Percentiles rank a stretch among this genome's conserved stretches.
These are phyloP conservation scores for Rhizopogon rudus DNA, from an alignment of 768 basidiomycete species.

Conservation along the genomic window DNA sequence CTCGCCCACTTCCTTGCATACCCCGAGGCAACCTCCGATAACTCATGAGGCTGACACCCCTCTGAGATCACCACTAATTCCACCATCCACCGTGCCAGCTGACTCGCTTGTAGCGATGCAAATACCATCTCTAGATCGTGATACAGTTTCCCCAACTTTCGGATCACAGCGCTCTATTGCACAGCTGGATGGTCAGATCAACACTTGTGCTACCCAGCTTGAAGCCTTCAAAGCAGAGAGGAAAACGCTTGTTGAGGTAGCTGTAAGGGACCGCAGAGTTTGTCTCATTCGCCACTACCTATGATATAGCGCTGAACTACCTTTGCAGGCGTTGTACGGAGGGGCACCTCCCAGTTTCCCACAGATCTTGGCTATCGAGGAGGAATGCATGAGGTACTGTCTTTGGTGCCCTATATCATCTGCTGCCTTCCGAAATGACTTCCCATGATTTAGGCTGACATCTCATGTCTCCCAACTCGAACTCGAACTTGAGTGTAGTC, in stretches of 20 bases:
- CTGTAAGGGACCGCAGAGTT: slow-evolving; percentile 20
- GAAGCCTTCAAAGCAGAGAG: slow-evolving; percentile 36
- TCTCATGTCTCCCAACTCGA: slow-evolving; percentile 23
- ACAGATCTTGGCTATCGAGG: slow-evolving; percentile 24
- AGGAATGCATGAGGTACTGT: slow-evolving; percentile 32
- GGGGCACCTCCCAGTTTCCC: slow-evolving; percentile 11
- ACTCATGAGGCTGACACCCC: background rate
- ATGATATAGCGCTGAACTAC: background rate
- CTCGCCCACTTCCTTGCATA: background rate
- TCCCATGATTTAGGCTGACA: slow-evolving; percentile 21
- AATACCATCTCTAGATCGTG: background rate
- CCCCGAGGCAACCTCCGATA: background rate
- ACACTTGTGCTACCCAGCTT: slow-evolving; percentile 27
- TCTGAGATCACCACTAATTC: background rate
- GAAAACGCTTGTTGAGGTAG: slow-evolving; percentile 19
- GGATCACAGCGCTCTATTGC: slow-evolving; percentile 13
- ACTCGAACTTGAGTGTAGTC: slow-evolving; percentile 24
- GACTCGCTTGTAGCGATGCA: background rate
- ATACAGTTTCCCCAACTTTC: too few relatives aligned
- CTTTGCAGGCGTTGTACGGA: background rate
- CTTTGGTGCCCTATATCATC: background rate
- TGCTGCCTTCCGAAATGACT: background rate
- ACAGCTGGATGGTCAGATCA: slow-evolving; percentile 34
- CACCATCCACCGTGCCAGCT: background rate
- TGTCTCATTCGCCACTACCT: background rate